phyloP scores from a whole-genome alignment of 1,284 basidiomycete species.

The Crucibulum parvulum region DNA sequence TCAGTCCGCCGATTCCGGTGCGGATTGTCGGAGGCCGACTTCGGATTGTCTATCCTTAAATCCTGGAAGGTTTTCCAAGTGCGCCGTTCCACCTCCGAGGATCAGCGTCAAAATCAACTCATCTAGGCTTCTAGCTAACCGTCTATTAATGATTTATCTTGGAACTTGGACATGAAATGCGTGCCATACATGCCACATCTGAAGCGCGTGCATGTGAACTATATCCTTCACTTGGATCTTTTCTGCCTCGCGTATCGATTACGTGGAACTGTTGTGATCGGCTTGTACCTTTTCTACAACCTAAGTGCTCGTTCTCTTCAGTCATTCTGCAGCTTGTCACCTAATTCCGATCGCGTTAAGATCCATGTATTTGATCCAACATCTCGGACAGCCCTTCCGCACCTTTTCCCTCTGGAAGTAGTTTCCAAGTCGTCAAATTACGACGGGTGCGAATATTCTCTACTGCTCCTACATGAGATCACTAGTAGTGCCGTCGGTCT shows the following conservation, averaged over 20 bases:
- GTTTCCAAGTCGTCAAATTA: slow-evolving; percentile 9
- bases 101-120: slow-evolving; percentile 21
- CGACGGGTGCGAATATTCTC: slow-evolving; percentile 10
- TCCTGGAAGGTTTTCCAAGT: not conserved
- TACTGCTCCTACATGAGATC: slow-evolving; percentile 12
- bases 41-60: too few relatives aligned
- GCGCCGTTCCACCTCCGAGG: slow-evolving; percentile 16
- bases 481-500: slow-evolving; percentile 20
- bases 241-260: slow-evolving; percentile 11
- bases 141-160: slow-evolving; percentile 16
- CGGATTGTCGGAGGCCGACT: too few relatives aligned
- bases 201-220: slow-evolving; percentile 21
- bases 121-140: slow-evolving; percentile 6
- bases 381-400: slow-evolving; percentile 3
- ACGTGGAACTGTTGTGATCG: slow-evolving; percentile 21
- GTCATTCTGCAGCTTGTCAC: slow-evolving; percentile 26
- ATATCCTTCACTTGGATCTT: slow-evolving; percentile 9
- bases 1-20: too few relatives aligned
- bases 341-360: slow-evolving; percentile 39
- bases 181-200: slow-evolving; percentile 27
- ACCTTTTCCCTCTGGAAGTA: slow-evolving; percentile 5
- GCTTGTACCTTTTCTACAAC: slow-evolving; percentile 23
- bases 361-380: slow-evolving; percentile 24
- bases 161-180: slow-evolving; percentile 26
- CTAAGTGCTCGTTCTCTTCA: slow-evolving; percentile 9